phyloP scores from a whole-genome alignment of 495 filamentous ascomycete genomes.

The Penicillium longicatenatum region DNA sequence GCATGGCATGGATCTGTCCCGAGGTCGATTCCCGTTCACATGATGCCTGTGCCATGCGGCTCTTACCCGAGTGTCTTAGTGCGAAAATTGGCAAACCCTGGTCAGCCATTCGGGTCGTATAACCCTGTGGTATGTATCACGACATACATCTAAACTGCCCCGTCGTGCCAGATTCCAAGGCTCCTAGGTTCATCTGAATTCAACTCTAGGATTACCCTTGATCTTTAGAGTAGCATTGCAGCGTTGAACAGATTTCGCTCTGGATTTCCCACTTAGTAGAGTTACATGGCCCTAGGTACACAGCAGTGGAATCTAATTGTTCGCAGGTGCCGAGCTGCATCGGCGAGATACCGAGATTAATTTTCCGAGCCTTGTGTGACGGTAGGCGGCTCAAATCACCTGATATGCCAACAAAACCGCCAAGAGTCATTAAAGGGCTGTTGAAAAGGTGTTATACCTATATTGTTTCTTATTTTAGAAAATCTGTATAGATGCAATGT shows the following conservation, averaged over 20 bases:
- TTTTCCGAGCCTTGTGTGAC: not conserved
- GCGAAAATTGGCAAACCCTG: not conserved
- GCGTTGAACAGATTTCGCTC: not conserved
- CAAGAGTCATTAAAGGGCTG: too few species aligned
- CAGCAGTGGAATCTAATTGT: too few species aligned
- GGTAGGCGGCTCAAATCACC: not conserved
- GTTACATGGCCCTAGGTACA: too few species aligned
- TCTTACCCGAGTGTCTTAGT: not conserved
- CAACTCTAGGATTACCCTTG: not conserved
- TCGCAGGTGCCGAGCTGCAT: too few species aligned
- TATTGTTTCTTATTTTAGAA: not conserved
- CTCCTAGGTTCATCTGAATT: not conserved
- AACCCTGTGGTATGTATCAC: not conserved
- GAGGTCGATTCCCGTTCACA: not conserved
- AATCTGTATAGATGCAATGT: not conserved
- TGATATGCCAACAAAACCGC: too few species aligned
- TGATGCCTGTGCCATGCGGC: not conserved
- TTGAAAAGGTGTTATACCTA: too few species aligned
- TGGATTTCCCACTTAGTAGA: not conserved
- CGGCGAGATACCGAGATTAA: not conserved
- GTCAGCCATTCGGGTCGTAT: not conserved
- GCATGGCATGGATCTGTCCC: too few species aligned
- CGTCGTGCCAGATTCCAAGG: not conserved
- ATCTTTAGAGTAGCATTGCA: not conserved
- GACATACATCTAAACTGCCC: not conserved